Conservation (phyloP, 2,329 filamentous ascomycete species). For the Pyrenochaeta sp. region DNA sequence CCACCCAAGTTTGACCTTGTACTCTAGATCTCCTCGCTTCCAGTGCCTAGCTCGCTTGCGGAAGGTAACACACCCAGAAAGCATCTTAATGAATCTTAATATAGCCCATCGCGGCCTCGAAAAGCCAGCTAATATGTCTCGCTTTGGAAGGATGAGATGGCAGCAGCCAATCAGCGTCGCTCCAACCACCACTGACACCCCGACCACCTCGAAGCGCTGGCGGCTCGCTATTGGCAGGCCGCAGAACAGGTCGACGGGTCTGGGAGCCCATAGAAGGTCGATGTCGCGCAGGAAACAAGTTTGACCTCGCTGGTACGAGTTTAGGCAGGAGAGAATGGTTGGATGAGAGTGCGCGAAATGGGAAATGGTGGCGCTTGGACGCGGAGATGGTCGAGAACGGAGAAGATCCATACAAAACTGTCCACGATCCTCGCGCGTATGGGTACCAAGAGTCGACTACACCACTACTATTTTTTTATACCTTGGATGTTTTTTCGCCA, state of each 20-base stretch:
- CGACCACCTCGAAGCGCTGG: background rate
- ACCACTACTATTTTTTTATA: too few species aligned
- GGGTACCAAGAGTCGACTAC: too few species aligned
- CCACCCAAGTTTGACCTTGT: background rate
- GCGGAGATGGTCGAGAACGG: background rate
- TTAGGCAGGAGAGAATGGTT: background rate
- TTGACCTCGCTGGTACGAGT: background rate
- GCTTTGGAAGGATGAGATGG: background rate
- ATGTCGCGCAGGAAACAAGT: conserved; percentile 3
- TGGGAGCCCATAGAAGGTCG: background rate
- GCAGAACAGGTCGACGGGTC: conserved; percentile 2
- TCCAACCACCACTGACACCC: background rate
- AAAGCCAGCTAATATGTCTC: conserved; percentile 1
- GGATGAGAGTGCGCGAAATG: conserved; percentile 6
- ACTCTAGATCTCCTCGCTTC: background rate
- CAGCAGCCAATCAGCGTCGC: background rate
- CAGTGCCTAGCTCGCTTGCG: background rate
- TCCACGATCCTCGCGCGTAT: background rate
- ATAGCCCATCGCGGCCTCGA: conserved; percentile 10
- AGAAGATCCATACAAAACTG: background rate
- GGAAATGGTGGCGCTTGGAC: conserved; percentile 5
- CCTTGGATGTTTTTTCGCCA: too few species aligned
- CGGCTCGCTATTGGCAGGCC: conserved; percentile 2
- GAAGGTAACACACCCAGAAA: conserved; percentile 6
- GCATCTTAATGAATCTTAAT: conserved; percentile 17